Percentiles rank a stretch among this genome's conserved stretches.
phyloP scores from a whole-genome alignment of 75 land plant species.

The Azolla pinnata region DNA sequence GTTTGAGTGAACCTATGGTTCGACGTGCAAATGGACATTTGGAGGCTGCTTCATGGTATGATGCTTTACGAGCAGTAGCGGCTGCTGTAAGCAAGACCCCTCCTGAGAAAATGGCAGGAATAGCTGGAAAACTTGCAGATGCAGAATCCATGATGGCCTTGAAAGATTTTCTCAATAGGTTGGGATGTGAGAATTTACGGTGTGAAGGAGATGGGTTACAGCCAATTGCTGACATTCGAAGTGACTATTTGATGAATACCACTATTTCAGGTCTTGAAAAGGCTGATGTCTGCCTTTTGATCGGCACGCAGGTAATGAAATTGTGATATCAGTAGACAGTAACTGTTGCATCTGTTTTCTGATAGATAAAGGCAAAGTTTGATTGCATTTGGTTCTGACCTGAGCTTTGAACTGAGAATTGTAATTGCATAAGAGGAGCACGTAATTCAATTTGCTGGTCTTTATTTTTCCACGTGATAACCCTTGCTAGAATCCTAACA shows the following conservation, averaged over 20 bases:
- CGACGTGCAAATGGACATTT: constrained; percentile 84
- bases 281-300: constrained; percentile 72
- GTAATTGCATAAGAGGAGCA: no score
- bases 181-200: constrained; percentile 88
- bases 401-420: no score
- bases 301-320: constrained; percentile 77
- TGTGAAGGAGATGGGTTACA: constrained; percentile 68
- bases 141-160: constrained; percentile 97
- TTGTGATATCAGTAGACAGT: background rate
- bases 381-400: no score
- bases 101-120: constrained; percentile 81
- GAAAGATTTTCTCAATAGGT: constrained; percentile 73
- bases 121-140: constrained; percentile 92
- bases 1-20: constrained; percentile 94
- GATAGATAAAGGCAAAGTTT: no score
- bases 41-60: constrained; percentile 77
- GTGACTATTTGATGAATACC: constrained; percentile 64
- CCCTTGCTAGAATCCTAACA: no score
- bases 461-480: no score
- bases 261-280: constrained; percentile 70
- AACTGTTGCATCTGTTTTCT: background rate
- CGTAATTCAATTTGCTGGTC: no score
- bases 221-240: constrained; percentile 69
- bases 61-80: constrained; percentile 81
- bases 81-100: constrained; percentile 48